Evolutionary conservation across 2,329 filamentous ascomycete genomes (phyloP).

Genomic region (Neopestalotiopsis clavispora): DNA sequence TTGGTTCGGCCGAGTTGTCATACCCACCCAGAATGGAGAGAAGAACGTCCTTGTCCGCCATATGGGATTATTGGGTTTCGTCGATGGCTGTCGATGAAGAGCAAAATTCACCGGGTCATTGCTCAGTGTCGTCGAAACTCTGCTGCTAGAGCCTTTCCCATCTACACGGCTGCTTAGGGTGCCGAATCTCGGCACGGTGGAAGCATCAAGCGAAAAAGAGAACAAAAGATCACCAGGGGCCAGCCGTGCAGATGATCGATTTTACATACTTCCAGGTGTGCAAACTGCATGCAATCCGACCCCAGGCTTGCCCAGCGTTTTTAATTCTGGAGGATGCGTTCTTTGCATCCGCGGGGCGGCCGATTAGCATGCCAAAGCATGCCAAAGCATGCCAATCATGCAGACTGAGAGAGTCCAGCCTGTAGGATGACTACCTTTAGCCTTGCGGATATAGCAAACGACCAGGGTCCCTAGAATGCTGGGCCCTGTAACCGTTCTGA

Average conservation of each 20-base stretch:
- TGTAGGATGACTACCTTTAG: conserved; percentile 4
- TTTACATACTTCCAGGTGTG: not conserved
- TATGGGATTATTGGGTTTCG: not conserved
- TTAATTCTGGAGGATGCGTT: not conserved
- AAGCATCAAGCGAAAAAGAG: not conserved
- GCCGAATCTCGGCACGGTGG: not conserved
- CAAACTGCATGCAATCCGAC: not conserved
- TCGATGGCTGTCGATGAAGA: not conserved
- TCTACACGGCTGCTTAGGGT: not conserved
- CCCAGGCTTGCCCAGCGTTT: not conserved
- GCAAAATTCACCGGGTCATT: not conserved
- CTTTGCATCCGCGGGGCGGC: not conserved
- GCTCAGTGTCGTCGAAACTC: not conserved
- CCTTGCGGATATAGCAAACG: conserved; percentile 1
- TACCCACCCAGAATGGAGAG: conserved; percentile 21
- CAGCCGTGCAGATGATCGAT: not conserved
- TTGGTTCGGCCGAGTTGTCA: conserved; percentile 27
- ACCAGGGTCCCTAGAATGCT: not conserved
- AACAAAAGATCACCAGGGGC: not conserved
- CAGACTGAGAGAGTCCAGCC: not conserved
- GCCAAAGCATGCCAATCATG: not conserved
- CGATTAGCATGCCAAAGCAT: conserved; percentile 2
- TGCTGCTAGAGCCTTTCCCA: not conserved
- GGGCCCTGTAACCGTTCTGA: conserved; percentile 1
- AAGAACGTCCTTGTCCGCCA: conserved; percentile 18